phyloP scores from a whole-genome alignment of 2,329 filamentous ascomycete genomes.

The Lecanosticta acicola region DNA sequence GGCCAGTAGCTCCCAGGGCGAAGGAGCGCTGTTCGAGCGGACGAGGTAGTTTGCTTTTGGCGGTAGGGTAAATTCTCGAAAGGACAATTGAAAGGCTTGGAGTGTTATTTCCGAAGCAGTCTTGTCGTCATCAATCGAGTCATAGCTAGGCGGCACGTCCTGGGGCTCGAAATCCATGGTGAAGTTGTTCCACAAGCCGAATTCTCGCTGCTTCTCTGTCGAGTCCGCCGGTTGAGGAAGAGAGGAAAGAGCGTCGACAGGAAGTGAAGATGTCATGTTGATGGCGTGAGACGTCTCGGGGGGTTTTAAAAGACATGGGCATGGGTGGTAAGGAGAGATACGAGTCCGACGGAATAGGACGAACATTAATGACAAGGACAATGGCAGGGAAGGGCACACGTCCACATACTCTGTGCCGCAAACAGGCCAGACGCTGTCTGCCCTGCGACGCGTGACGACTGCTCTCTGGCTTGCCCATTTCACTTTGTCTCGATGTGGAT shows the following conservation, averaged over 20 bases:
- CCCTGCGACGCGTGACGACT: too few relatives aligned
- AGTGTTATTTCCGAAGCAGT: slow-evolving; percentile 1
- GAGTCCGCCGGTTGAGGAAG: not conserved
- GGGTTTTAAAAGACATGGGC: not conserved
- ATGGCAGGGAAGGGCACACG: too few relatives aligned
- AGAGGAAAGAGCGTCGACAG: not conserved
- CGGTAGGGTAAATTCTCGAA: slow-evolving; percentile 8
- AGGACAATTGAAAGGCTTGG: slow-evolving; percentile 2
- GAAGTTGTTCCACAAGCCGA: slow-evolving; percentile 1
- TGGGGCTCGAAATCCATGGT: slow-evolving; percentile 6
- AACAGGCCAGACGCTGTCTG: not conserved
- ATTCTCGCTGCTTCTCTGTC: not conserved
- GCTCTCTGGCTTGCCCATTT: too few relatives aligned
- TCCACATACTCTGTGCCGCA: not conserved
- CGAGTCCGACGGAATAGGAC: not conserved
- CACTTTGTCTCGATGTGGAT: too few relatives aligned
- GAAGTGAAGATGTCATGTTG: not conserved
- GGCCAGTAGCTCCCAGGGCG: slow-evolving; percentile 15
- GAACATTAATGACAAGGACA: not conserved
- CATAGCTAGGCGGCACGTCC: slow-evolving; percentile 12
- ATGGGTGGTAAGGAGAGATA: not conserved
- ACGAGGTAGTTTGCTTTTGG: slow-evolving; percentile 15
- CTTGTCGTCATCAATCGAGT: slow-evolving; percentile 10
- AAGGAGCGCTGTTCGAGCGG: slow-evolving; percentile 10
- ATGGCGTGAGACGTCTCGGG: not conserved